phyloP scores from a whole-genome alignment of 106 monocot genomes.

The Ottelia alismoides region DNA sequence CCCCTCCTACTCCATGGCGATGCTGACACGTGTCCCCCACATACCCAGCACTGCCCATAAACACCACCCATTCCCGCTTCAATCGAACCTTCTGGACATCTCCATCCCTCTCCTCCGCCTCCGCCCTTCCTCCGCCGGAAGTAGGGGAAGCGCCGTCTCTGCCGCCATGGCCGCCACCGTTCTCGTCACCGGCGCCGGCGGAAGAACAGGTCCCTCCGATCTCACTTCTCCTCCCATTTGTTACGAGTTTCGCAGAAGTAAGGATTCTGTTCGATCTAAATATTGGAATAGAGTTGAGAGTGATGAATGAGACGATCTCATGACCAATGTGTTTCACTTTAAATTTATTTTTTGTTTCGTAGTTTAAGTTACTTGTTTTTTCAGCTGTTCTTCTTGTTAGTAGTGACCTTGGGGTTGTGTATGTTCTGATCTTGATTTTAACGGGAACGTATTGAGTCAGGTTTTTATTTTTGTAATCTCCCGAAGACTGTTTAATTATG shows the following conservation, averaged over 20 bases:
- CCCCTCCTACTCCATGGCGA: neutral
- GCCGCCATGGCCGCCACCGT: constrained; percentile 17
- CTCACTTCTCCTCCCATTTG: neutral
- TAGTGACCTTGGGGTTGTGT: too few species aligned
- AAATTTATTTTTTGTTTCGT: too few species aligned
- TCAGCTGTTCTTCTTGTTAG: neutral
- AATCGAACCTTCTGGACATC: neutral
- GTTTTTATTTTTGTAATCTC: too few species aligned
- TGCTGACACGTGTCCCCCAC: neutral
- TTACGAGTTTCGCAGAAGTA: neutral
- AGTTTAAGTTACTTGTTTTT: neutral
- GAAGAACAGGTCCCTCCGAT: constrained; percentile 13
- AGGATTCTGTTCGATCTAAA: neutral
- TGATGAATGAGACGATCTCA: neutral
- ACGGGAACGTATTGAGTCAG: too few species aligned
- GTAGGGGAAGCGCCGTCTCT: neutral
- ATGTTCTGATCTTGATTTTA: too few species aligned
- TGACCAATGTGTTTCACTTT: too few species aligned
- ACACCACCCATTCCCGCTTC: neutral
- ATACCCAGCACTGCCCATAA: neutral
- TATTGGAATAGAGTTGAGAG: neutral
- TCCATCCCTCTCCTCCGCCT: neutral
- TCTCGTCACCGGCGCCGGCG: constrained; percentile 22
- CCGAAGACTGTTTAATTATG: too few species aligned
- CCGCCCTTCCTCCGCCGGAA: neutral